phyloP scores from a whole-genome alignment of 148 eudicot species.

The Rheum nobile region DNA sequence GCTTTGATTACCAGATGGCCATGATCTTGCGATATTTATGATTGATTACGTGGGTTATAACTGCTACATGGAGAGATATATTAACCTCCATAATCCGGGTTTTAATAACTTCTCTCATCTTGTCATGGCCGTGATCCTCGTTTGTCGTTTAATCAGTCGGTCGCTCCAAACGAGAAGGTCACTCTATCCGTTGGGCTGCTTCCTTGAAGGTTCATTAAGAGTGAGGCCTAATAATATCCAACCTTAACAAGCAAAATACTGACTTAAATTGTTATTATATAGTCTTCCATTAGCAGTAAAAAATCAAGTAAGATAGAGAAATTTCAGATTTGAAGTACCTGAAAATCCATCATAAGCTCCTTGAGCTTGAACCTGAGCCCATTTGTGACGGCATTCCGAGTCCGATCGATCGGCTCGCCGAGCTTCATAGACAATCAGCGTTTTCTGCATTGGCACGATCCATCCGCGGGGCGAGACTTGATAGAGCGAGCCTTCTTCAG shows the following conservation, averaged over 20 bases:
- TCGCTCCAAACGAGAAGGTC: too few relatives aligned
- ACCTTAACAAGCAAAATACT: neutral
- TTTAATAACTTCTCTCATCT: too few relatives aligned
- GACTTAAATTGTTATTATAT: neutral
- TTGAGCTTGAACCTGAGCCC: slow-evolving; percentile 90
- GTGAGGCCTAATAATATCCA: too few relatives aligned
- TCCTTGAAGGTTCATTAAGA: too few relatives aligned
- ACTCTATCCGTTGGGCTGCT: too few relatives aligned
- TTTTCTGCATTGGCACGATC: slow-evolving; percentile 54
- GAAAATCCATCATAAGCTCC: slow-evolving; percentile 93
- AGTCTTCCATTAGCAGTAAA: neutral
- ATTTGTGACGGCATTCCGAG: slow-evolving; percentile 63
- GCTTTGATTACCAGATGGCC: too few relatives aligned
- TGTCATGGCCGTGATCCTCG: too few relatives aligned
- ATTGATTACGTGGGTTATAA: too few relatives aligned
- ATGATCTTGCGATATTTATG: too few relatives aligned
- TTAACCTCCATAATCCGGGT: too few relatives aligned
- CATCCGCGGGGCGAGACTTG: slow-evolving; percentile 56
- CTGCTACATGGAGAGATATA: too few relatives aligned
- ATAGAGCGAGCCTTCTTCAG: slow-evolving; percentile 54
- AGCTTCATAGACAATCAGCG: slow-evolving; percentile 43
- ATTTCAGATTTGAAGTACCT: slow-evolving; percentile 2
- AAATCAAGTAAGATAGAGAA: neutral
- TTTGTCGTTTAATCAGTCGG: too few relatives aligned
- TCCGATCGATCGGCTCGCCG: slow-evolving; percentile 71